phyloP scores from a whole-genome alignment of 225 moss, liverwort and hornwort species.

The Pseudisothecium myosuroides region DNA sequence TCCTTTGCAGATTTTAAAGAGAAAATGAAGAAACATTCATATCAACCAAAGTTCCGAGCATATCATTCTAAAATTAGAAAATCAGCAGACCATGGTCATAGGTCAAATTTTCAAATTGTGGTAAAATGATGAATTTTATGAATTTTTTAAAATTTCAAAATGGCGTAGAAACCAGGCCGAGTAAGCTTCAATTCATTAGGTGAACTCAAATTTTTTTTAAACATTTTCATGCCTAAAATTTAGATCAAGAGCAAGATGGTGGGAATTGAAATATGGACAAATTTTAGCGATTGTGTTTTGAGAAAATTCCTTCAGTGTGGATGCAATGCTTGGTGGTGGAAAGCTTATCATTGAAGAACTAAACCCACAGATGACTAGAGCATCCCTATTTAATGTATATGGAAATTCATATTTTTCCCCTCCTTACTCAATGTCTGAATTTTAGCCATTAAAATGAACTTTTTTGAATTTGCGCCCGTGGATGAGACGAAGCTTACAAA shows the following conservation, averaged over 20 bases:
- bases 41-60: too few relatives aligned
- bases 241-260: not conserved
- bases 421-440: not conserved
- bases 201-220: too few relatives aligned
- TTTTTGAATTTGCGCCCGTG: not conserved
- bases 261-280: not conserved
- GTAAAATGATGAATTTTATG: too few relatives aligned
- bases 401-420: not conserved
- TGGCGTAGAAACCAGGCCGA: too few relatives aligned
- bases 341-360: not conserved
- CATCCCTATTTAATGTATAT: not conserved
- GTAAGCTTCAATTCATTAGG: too few relatives aligned
- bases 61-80: too few relatives aligned
- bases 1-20: too few relatives aligned
- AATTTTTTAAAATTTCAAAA: too few relatives aligned
- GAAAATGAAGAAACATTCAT: too few relatives aligned
- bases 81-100: too few relatives aligned
- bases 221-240: not conserved
- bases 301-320: not conserved
- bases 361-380: not conserved
- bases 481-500: not conserved
- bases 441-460: not conserved
- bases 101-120: too few relatives aligned
- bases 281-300: too few relatives aligned
- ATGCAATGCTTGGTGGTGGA: not conserved